Conservation (phyloP, 352 stramenopile species). For the Globisporangium acanthophoron region DNA sequence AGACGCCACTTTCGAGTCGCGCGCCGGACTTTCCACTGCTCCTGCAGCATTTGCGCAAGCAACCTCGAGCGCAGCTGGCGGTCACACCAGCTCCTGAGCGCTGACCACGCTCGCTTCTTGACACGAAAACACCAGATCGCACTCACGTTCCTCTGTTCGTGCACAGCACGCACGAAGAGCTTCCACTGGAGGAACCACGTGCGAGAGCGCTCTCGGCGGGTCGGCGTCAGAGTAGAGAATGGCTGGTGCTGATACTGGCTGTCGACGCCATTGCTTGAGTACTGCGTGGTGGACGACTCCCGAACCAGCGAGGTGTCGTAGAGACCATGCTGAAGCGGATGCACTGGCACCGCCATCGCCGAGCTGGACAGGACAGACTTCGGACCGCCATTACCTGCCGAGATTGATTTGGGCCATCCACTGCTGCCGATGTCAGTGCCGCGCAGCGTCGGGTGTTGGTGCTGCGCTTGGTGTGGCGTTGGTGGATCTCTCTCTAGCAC, state of each 20-base stretch:
- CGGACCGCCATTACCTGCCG: not conserved
- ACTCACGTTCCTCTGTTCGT: conserved; percentile 13
- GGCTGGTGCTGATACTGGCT: not conserved
- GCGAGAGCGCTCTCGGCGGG: not conserved
- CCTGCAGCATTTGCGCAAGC: conserved; percentile 7
- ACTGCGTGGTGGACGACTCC: no score
- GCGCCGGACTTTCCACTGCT: conserved; percentile 4
- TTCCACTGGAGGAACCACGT: conserved; percentile 30
- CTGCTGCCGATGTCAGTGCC: not conserved
- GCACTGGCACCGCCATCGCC: not conserved
- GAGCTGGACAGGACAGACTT: not conserved
- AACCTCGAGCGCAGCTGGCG: conserved; percentile 1
- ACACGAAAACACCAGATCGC: conserved; percentile 11
- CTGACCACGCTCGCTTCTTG: conserved; percentile 18
- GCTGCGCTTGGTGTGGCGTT: not conserved
- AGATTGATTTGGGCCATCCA: not conserved
- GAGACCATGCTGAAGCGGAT: not conserved
- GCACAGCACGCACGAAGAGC: conserved; percentile 12
- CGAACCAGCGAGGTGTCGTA: not conserved
- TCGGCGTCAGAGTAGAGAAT: not conserved
- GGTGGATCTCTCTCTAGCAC: conserved; percentile 25
- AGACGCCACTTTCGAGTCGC: not conserved
- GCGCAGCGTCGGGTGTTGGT: not conserved
- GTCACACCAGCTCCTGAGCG: conserved; percentile 14
- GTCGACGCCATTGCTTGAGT: not conserved